Evolutionary conservation across 176 grass and related monocot genomes (phyloP), one percentile per base, ranked within the genome.

Genomic region (Oryza glumipatula): DNA sequence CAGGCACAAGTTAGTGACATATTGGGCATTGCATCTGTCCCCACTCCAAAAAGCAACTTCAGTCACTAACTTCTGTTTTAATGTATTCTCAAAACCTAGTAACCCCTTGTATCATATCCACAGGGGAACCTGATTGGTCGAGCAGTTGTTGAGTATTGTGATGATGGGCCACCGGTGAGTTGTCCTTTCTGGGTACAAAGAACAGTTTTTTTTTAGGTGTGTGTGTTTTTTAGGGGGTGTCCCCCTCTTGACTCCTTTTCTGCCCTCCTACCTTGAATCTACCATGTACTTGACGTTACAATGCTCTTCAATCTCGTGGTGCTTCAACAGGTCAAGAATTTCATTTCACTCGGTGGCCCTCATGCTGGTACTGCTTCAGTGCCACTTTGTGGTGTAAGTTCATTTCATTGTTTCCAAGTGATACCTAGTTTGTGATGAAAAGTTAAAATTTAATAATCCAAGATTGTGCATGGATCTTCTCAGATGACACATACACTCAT

Each of bases 361-460:
- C 96, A 95, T 92, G 96, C 96, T 61, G 96, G 96, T 73, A 98
- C 96, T 7, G 91, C 96, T 90, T 98, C 96, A 33, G 93, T 98
- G 14, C 96, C 91, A 9, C 88, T 98, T 35, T 98, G 96, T 90
- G 93, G 96, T 88, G 96, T 98, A 87, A 83, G 92, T 94, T 92
- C 23, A 65, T 80, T 41, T 80, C 70, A 75, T 38, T 72, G 36
- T 74, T 35, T 80, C 46, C 68, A 46, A 86, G 9, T 80, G 24
- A 73, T 76, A 87, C 82, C 43, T 74, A 33, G 23, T 67, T 82
- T 68, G 10, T 54, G 52, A 11, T 87, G 65, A 9, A 67, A 91
- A 68, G 16, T 47, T 76, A 86, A 65, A 24, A 88, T 66, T 43
- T 30, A 64, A 66, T 35, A 82, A 56, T 48, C 54, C 49, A 17